Conservation (phyloP, 345 rosid genomes). For the Citrus mangshanensis region DNA sequence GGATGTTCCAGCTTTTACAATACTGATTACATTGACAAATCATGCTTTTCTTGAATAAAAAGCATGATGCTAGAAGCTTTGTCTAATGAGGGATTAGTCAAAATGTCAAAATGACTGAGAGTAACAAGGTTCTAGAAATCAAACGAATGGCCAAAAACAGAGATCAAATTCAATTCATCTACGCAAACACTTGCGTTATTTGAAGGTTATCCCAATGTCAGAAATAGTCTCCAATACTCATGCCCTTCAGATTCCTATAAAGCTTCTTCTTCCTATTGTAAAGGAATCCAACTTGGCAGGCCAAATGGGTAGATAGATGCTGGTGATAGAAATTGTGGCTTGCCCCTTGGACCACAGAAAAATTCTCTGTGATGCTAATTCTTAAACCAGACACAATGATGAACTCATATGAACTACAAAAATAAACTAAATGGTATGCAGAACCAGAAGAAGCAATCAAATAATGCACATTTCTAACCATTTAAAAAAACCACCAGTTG, state of each 20-base stretch:
- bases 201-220: background rate
- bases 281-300: background rate
- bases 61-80: slow-evolving; percentile 1
- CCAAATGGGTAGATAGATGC: background rate
- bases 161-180: slow-evolving; percentile 1
- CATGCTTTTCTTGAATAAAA: background rate
- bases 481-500: background rate
- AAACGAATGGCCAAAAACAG: slow-evolving; percentile 1
- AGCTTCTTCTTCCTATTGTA: background rate
- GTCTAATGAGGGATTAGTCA: background rate
- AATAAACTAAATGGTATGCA: background rate
- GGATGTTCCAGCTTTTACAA: slow-evolving; percentile 13
- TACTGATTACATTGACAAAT: slow-evolving; percentile 11
- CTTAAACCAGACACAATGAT: background rate
- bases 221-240: background rate
- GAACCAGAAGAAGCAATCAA: background rate
- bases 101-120: background rate
- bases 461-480: background rate
- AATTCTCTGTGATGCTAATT: background rate
- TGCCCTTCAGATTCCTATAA: background rate
- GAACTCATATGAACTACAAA: background rate
- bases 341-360: background rate
- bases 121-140: slow-evolving; percentile 1
- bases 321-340: background rate
- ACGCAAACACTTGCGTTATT: background rate